These are phyloP conservation scores for Xanthoconium separans DNA, from an alignment of 1,284 basidiomycete species.

Conservation along the genomic window DNA sequence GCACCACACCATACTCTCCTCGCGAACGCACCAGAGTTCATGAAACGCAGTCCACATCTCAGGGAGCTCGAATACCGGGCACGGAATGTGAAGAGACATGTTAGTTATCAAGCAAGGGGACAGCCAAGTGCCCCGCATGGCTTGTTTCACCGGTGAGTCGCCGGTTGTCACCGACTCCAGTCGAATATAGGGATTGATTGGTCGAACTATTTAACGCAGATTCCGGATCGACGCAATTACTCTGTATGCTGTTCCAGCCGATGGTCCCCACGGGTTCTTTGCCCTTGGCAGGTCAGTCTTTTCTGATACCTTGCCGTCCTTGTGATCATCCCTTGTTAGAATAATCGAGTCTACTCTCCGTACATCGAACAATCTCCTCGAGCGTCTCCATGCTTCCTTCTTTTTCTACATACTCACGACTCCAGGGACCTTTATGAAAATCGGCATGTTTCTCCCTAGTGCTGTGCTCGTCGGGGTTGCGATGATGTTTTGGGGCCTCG, in stretches of 20 bases:
- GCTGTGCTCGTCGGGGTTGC: constrained; percentile 79
- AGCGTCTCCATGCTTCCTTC: constrained; percentile 92
- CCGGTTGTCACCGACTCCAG: constrained; percentile 15
- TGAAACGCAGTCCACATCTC: constrained; percentile 45
- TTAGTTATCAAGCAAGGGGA: constrained; percentile 69
- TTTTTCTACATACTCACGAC: constrained; percentile 89
- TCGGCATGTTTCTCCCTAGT: constrained; percentile 86
- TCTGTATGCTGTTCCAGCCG: constrained; percentile 83
- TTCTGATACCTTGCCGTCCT: background rate
- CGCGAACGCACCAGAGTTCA: constrained; percentile 45
- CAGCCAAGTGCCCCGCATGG: constrained; percentile 77
- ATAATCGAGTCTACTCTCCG: constrained; percentile 84
- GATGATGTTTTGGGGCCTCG: constrained; percentile 79
- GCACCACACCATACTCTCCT: constrained; percentile 36
- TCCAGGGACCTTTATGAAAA: constrained; percentile 80
- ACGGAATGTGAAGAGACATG: constrained; percentile 63
- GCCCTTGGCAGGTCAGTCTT: constrained; percentile 75
- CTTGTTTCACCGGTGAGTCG: constrained; percentile 68
- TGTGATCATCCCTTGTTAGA: constrained; percentile 37
- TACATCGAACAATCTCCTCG: constrained; percentile 89
- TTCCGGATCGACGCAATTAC: constrained; percentile 96
- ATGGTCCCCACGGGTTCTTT: constrained; percentile 94
- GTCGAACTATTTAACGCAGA: constrained; percentile 40
- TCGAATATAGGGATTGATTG: background rate
- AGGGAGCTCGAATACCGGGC: constrained; percentile 56